Conservation (phyloP, 2,329 filamentous ascomycete species). For the Orbilia blumenaviensis region DNA sequence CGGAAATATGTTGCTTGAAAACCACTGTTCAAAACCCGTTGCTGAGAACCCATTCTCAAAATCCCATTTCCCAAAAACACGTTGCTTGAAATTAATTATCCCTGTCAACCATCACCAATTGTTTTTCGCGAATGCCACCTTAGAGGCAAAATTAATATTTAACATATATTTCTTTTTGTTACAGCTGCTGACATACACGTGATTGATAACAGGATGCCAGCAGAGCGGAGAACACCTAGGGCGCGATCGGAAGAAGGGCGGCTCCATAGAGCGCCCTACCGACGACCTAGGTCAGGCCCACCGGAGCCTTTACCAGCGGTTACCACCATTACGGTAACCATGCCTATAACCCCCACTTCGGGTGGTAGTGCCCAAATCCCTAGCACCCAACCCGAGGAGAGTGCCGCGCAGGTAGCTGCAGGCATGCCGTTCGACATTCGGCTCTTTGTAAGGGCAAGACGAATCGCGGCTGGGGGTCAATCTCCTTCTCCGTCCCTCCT, state of each 20-base stretch:
- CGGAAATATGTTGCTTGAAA: too few relatives aligned
- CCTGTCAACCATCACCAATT: too few relatives aligned
- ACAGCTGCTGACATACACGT: neutral
- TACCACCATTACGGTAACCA: neutral
- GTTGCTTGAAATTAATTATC: too few relatives aligned
- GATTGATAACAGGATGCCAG: neutral
- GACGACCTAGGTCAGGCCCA: neutral
- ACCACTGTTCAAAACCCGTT: too few relatives aligned
- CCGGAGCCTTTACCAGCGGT: neutral
- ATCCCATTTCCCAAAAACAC: too few relatives aligned
- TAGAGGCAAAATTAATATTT: neutral
- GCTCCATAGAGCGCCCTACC: neutral
- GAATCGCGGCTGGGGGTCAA: slow-evolving; percentile 11
- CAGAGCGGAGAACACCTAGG: neutral
- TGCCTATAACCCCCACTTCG: slow-evolving; percentile 13
- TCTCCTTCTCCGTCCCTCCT: slow-evolving; percentile 15
- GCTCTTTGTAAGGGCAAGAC: neutral
- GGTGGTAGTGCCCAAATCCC: neutral
- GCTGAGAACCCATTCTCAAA: too few relatives aligned
- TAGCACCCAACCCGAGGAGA: neutral
- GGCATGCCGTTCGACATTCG: slow-evolving; percentile 14
- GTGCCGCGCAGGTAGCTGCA: neutral
- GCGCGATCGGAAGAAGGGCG: neutral
- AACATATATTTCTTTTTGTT: neutral
- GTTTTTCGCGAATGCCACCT: neutral